Evolutionary conservation across 257 asterid species (phyloP).

Genomic region (Jaltomata sinuosa): DNA sequence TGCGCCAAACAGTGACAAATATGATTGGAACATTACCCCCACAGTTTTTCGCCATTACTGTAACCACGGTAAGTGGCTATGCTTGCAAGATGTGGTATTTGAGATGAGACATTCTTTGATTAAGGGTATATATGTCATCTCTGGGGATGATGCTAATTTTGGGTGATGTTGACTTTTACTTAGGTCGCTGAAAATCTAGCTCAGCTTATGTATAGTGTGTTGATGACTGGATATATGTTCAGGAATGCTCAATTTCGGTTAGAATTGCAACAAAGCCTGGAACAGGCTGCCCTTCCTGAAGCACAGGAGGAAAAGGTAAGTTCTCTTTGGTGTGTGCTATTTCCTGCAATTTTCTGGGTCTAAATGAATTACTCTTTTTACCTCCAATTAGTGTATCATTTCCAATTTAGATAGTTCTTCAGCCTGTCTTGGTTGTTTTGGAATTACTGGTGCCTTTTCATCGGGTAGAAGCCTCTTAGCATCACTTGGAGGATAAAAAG

Average conservation of each 20-base stretch:
- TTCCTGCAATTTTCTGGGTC: background rate
- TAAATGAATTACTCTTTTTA: background rate
- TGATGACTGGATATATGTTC: conserved; percentile 99
- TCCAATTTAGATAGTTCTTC: background rate
- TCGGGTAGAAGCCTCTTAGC: background rate
- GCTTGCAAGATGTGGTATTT: background rate
- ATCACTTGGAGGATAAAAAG: background rate
- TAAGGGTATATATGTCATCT: background rate
- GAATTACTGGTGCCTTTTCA: background rate
- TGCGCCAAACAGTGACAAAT: conserved; percentile 96
- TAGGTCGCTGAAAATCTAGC: conserved; percentile 99
- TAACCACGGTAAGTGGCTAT: conserved; percentile 60
- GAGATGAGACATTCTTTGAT: background rate
- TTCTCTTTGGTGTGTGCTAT: background rate
- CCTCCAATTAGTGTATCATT: background rate
- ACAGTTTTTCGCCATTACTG: conserved; percentile 86
- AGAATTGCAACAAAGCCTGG: conserved; percentile 94
- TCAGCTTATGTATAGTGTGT: conserved; percentile 91
- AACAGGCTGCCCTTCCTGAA: conserved; percentile 94
- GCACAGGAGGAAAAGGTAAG: conserved; percentile 53
- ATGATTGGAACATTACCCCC: conserved; percentile 98
- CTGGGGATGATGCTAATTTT: background rate
- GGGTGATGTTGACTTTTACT: conserved; percentile 1
- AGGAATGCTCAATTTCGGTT: conserved; percentile 81
- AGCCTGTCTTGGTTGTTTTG: background rate